Percentiles rank a stretch among this genome's conserved stretches.
phyloP scores from a whole-genome alignment of 2,329 filamentous ascomycete genomes.

The Penicillium sp. region DNA sequence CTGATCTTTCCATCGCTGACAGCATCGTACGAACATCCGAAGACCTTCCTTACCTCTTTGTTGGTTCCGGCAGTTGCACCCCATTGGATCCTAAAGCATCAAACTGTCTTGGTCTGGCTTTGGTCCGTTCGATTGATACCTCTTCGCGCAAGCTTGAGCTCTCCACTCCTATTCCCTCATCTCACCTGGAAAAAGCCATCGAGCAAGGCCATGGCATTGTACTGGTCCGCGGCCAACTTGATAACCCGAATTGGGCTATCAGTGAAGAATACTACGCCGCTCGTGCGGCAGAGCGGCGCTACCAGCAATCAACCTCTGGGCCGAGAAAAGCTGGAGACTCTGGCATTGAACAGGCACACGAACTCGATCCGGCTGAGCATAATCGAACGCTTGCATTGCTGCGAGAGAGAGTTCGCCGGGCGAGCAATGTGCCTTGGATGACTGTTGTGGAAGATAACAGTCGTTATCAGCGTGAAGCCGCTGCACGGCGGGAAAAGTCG shows the following conservation, averaged over 20 bases:
- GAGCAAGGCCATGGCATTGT: slow-evolving; percentile 44
- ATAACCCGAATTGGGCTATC: slow-evolving; percentile 49
- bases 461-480: slow-evolving; percentile 28
- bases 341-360: background rate
- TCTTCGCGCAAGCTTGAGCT: slow-evolving; percentile 45
- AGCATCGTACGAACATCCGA: slow-evolving; percentile 46
- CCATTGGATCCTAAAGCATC: slow-evolving; percentile 51
- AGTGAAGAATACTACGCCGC: slow-evolving; percentile 46
- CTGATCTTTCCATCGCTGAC: slow-evolving; percentile 1
- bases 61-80: slow-evolving; percentile 42
- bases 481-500: slow-evolving; percentile 30
- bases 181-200: slow-evolving; percentile 31
- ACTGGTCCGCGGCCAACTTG: slow-evolving; percentile 49
- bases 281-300: slow-evolving; percentile 37
- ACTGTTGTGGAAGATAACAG: slow-evolving; percentile 39
- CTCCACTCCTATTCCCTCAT: slow-evolving; percentile 49
- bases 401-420: slow-evolving; percentile 36
- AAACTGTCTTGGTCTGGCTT: slow-evolving; percentile 51
- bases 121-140: slow-evolving; percentile 46
- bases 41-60: slow-evolving; percentile 53
- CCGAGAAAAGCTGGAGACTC: slow-evolving; percentile 20
- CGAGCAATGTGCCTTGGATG: slow-evolving; percentile 45
- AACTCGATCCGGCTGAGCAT: slow-evolving; percentile 16
- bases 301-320: slow-evolving; percentile 27
- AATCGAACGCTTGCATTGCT: slow-evolving; percentile 28